Conservation (phyloP, 2,329 filamentous ascomycete species). For the Fusarium citri region DNA sequence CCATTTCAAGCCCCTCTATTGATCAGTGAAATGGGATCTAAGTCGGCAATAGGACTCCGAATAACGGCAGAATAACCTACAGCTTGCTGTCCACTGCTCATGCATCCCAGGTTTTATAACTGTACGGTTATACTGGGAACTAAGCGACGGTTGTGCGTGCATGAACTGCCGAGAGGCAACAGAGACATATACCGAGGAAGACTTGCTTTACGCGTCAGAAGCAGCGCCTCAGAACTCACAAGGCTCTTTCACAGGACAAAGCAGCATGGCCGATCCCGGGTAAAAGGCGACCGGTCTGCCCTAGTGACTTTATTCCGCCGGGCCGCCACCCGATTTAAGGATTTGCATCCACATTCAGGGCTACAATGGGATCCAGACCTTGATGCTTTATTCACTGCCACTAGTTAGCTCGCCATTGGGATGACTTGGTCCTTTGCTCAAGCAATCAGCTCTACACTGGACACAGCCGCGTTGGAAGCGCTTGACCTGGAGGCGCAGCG, state of each 20-base stretch:
- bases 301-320: background rate
- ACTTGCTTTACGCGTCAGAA: background rate
- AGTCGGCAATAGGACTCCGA: background rate
- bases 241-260: no score
- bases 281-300: background rate
- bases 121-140: background rate
- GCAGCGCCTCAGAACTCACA: background rate
- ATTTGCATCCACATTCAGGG: background rate
- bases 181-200: background rate
- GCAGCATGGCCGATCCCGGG: no score
- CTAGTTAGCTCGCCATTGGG: background rate
- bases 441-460: background rate
- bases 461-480: background rate
- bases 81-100: background rate
- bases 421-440: background rate
- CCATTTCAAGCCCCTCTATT: no score
- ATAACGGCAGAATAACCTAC: background rate
- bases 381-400: background rate
- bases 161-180: rapidly evolving
- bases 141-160: background rate
- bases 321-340: background rate
- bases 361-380: background rate
- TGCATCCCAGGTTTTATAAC: background rate
- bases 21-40: background rate
- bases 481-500: background rate